phyloP scores from a whole-genome alignment of 2,329 filamentous ascomycete species.

The Thielaviopsis ethacetica region DNA sequence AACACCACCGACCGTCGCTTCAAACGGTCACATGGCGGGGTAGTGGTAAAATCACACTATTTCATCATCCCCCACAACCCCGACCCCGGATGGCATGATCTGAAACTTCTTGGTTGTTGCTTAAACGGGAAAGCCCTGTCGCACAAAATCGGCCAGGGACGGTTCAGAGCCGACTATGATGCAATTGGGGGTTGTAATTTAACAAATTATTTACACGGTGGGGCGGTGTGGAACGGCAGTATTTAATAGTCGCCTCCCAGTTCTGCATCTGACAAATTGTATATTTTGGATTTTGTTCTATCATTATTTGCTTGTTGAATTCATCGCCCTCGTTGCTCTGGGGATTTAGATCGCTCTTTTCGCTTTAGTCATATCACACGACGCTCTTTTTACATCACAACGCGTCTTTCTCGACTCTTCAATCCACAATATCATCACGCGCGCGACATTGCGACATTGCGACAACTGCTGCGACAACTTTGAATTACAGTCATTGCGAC shows the following conservation, averaged over 20 bases:
- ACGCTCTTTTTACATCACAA: background rate
- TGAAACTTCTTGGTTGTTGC: background rate
- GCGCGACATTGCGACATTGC: background rate
- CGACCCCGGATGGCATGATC: background rate
- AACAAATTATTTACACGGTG: background rate
- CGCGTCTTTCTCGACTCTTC: background rate
- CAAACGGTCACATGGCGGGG: background rate
- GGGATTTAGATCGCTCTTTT: no score
- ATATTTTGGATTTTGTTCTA: background rate
- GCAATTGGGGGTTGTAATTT: background rate
- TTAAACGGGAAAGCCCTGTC: background rate
- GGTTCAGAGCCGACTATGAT: background rate
- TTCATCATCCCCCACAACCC: background rate
- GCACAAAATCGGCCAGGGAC: background rate
- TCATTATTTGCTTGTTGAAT: no score
- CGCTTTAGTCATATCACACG: background rate
- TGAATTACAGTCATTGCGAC: background rate
- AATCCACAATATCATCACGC: background rate
- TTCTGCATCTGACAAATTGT: background rate
- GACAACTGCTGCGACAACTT: no score
- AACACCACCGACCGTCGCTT: background rate
- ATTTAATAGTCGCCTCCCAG: background rate
- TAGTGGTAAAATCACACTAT: background rate
- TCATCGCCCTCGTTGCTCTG: background rate
- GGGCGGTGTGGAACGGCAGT: conserved; percentile 11